Base-by-base conservation (phyloP, 371 early-diverging fungal genomes). In the Sporodiniella umbellata region DNA sequence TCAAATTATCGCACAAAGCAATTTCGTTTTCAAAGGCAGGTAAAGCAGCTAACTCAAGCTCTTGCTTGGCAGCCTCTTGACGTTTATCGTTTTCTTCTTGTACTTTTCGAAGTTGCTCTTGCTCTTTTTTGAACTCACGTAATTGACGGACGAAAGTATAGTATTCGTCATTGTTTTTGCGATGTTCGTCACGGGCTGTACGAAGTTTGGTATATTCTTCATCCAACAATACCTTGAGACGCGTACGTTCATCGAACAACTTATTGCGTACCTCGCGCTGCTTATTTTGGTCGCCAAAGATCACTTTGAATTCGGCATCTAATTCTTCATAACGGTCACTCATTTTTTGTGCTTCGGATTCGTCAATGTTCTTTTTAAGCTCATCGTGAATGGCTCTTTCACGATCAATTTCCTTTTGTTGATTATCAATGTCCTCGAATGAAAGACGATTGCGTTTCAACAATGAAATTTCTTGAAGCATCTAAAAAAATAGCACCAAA, bases 11-110 rank as follows among this genome's bases (percentile, higher is more conserved):
- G 74, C 93, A 93, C 35, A 76, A 76, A 57, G 72, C 66, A 56
- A 97, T 93, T 66, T 97, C 97, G 54, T 78, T 78, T 49, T 81
- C 75, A 71, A 85, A 95, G 8, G 97, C 96, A 28, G 95, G 95
- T 46, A 90, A 68, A 48, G 92, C 88, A 23, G 95, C 96, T 44
- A 83, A 68, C 60, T 95, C 95, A 22, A 84, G 82, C 68, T 90
- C 92, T 57, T 81, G 72, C 52, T 80, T 70, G 12, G 89, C 87
- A 24, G 78, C 68, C 45, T 80, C 80, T 53, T 82, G 71, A 24
- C 71, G 74, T 44, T 84, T 70, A 56, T 80, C 84, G 47, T 78
- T 77, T 50, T 87, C 84, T 40, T 78, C 60, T 66, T 91, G 89
- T 51, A 79, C 72, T 60, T 89, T 81, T 43, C 72, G 83, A 59